Evolutionary conservation across 352 stramenopile genomes (phyloP), one percentile per base, ranked within the genome.

Genomic region (Pythium coloratum): DNA sequence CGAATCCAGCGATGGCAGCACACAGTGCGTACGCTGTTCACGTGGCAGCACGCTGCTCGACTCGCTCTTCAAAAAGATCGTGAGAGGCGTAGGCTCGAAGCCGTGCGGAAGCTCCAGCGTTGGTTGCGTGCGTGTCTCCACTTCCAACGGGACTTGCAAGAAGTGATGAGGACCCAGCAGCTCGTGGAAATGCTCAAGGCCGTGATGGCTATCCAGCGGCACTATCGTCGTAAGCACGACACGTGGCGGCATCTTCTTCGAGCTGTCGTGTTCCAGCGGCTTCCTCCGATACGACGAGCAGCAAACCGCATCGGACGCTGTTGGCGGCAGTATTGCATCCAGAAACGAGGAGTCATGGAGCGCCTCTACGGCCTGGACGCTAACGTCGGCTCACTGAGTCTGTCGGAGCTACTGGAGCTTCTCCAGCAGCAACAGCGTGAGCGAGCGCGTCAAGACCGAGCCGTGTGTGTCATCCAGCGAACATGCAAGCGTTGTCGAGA

Each of bases 121-220:
- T 66, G 58, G 63, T 14, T 38, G 34, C 13, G 1, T 36, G 20
- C 16, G 7, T 51, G 26, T 26, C 20, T 33, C 6, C 9, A 28
- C 30, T 20, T 59, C 3, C 20, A 24, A 50, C 57, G 6, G 6
- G 18, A 38, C 28, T 16, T 40, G 4, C 26, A 76, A 63, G 71
- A 36, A 58, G 53, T 66, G 60, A 50, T 51, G 18, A 40, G n/a
- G 55, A 40, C 64, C 10, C 46, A 66, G n/a, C 55, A 73, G 46
- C 55, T 84, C 6, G 50, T 59, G 9, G 44, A 53, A 3, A 38
- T 76, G 44, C 36, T 85, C 2, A 66, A 34, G 5, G 74, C 78
- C 9, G 71, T 71, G 1, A 44, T 75, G 5, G 66, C 26, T 1
- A 78, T 90, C 26, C 80, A 90, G 62, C 76, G 75, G 18, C 75